Evolutionary conservation across 495 filamentous ascomycete genomes (phyloP).

Genomic region (Aspergillus nanangensis): DNA sequence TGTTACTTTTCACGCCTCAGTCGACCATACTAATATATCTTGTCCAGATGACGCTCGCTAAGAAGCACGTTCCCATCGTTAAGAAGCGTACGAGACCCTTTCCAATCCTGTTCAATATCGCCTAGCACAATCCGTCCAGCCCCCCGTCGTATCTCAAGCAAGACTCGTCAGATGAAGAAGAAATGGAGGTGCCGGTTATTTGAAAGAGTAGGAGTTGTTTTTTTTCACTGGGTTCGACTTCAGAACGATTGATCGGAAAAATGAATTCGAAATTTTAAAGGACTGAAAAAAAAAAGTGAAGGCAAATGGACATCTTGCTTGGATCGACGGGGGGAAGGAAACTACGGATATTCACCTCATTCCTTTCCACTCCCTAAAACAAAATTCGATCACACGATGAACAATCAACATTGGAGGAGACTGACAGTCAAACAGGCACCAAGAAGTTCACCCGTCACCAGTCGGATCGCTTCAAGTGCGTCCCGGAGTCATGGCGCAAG

Average conservation of each 20-base stretch:
- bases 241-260: too few species aligned
- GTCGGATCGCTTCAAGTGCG: slow-evolving; percentile 90
- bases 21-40: slow-evolving; percentile 10
- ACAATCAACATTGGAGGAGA: slow-evolving; percentile 23
- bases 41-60: slow-evolving; percentile 89
- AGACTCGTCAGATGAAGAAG: too few species aligned
- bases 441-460: slow-evolving; percentile 94
- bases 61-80: slow-evolving; percentile 98
- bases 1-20: slow-evolving; percentile 1
- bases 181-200: too few species aligned
- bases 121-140: too few species aligned
- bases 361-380: neutral
- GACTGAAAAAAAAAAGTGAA: too few species aligned
- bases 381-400: slow-evolving; percentile 3
- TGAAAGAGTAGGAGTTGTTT: too few species aligned
- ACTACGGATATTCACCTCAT: too few species aligned
- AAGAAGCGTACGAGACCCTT: slow-evolving; percentile 86
- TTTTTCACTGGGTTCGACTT: too few species aligned
- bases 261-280: too few species aligned
- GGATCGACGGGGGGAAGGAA: too few species aligned
- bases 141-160: too few species aligned
- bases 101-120: slow-evolving; percentile 2
- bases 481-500: slow-evolving; percentile 89
- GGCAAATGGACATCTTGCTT: too few species aligned
- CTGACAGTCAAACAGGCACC: slow-evolving; percentile 54